phyloP scores from a whole-genome alignment of 331 rosid genomes.

The Spiraea crenata region DNA sequence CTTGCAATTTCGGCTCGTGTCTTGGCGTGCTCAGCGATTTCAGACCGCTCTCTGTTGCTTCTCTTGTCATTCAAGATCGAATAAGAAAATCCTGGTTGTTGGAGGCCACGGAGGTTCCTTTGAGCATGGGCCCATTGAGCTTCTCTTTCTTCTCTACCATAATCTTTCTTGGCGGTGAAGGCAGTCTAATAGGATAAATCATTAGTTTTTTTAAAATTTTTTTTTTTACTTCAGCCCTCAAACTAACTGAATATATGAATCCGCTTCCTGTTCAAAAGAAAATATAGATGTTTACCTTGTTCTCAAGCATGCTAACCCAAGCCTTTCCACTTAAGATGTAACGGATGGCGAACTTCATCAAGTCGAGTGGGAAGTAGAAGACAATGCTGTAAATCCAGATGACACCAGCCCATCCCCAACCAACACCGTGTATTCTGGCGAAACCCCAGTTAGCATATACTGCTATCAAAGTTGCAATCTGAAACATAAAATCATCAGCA shows the following conservation, averaged over 20 bases:
- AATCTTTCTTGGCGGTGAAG: conserved; percentile 97
- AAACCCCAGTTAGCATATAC: conserved; percentile 92
- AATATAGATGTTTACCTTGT: conserved; percentile 58
- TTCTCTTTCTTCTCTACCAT: conserved; percentile 88
- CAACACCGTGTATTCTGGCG: conserved; percentile 81
- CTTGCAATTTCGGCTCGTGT: conserved; percentile 97
- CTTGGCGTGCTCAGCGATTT: conserved; percentile 98
- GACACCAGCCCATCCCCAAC: conserved; percentile 99
- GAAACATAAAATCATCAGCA: conserved; percentile 29
- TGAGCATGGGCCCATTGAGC: conserved; percentile 99
- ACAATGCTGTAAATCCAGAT: conserved; percentile 97
- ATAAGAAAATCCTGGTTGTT: conserved; percentile 58
- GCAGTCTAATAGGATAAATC: conserved; percentile 59
- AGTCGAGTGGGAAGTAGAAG: conserved; percentile 79
- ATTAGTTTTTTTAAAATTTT: too few species aligned
- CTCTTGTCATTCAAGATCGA: conserved; percentile 65
- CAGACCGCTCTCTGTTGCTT: conserved; percentile 87
- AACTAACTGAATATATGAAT: not conserved
- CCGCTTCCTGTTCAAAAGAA: not conserved
- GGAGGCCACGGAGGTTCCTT: conserved; percentile 90
- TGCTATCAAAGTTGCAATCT: conserved; percentile 88
- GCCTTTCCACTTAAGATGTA: conserved; percentile 98
- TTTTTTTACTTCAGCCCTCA: conserved; percentile 12
- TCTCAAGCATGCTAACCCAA: conserved; percentile 77
- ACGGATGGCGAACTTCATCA: conserved; percentile 76